Evolutionary conservation across 1,139 yeast genomes (phyloP), one percentile per base, ranked within the genome.

Genomic region (Suhomyces bokatorum): DNA sequence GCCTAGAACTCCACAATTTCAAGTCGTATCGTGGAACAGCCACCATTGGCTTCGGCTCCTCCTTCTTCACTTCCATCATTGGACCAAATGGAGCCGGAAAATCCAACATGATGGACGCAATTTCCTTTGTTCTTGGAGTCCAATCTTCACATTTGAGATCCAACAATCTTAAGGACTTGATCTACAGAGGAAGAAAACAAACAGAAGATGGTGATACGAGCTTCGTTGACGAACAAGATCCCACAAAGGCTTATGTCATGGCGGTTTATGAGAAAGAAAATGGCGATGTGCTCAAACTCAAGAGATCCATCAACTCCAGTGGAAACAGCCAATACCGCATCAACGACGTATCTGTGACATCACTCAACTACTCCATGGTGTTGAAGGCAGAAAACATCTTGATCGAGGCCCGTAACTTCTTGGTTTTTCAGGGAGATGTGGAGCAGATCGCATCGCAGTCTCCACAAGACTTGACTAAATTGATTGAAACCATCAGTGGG

Each of bases 21-120:
- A 93, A 93, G 68, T 90, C 98, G 3, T 93, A 93, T 60, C 74
- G 79, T 47, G 98, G 96, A 0, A 77, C 78, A 0, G 77, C 89
- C 17, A 72, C 77, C 9, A 81, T 93, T 16, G 96, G 95, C 3
- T 86, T 91, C 63, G 98, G 96, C 1, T 73, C 81, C 6, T 80
- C 95, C 1, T 77, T 78, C 51, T 93, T 95, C 68, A 88, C 96
- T 1, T 86, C 96, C 38, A 88, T 93, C 50, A 87, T 95, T 47
- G 99, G 99, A 1, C 98, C 99, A 13, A 95, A 95, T 75, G 99
- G 99, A 14, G 87, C 97, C 1, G 99, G 99, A 12, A 93, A 93
- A 69, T 87, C 96, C 39, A 93, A 93, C 59, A 85, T 91, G 91
- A 91, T 91, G 98, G 98, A 91, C 63, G 98, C 98, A 37, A 90